A percentile compares a stretch with the other conserved stretches of the same genome.
Evolutionary conservation across 164 flowering plant genomes (phyloP).

Genomic region (grape (Vitis vinifera)): DNA sequence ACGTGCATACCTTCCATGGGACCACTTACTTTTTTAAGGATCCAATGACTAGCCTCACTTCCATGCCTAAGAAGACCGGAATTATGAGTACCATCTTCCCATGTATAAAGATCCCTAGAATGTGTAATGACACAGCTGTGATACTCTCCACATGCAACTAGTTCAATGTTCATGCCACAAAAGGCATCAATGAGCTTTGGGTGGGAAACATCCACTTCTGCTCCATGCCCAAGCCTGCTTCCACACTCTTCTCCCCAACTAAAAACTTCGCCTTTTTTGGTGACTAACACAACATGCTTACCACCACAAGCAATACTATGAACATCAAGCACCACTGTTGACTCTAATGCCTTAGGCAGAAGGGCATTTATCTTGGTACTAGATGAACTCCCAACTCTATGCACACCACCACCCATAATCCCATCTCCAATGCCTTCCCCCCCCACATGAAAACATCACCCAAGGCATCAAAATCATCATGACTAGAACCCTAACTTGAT

Average conservation of each 20-base stretch:
- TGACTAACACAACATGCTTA: slow-evolving; percentile 78
- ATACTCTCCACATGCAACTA: slow-evolving; percentile 87
- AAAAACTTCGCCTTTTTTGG: slow-evolving; percentile 82
- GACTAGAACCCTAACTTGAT: slow-evolving; percentile 83
- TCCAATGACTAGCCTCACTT: slow-evolving; percentile 76
- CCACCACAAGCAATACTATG: slow-evolving; percentile 78
- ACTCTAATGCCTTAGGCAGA: slow-evolving; percentile 76
- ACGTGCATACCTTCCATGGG: slow-evolving; percentile 65
- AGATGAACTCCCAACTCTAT: slow-evolving; percentile 38
- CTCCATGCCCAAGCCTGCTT: slow-evolving; percentile 95
- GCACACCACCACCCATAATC: slow-evolving; percentile 62
- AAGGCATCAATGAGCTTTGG: slow-evolving; percentile 75
- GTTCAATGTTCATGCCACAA: slow-evolving; percentile 62
- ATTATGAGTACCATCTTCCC: slow-evolving; percentile 82
- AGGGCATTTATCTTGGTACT: slow-evolving; percentile 50
- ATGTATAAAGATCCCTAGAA: slow-evolving; percentile 86
- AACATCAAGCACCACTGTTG: slow-evolving; percentile 67
- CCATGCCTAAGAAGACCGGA: slow-evolving; percentile 84
- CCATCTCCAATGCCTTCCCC: slow-evolving; percentile 75
- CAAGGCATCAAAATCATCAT: slow-evolving; percentile 69
- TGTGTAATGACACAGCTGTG: slow-evolving; percentile 86
- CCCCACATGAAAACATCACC: slow-evolving; percentile 92
- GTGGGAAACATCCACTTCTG: slow-evolving; percentile 60
- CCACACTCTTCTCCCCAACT: slow-evolving; percentile 96
- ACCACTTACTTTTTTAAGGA: slow-evolving; percentile 75